Base-by-base conservation (phyloP, 768 basidiomycete species). In the Tubosaeta sp. region DNA sequence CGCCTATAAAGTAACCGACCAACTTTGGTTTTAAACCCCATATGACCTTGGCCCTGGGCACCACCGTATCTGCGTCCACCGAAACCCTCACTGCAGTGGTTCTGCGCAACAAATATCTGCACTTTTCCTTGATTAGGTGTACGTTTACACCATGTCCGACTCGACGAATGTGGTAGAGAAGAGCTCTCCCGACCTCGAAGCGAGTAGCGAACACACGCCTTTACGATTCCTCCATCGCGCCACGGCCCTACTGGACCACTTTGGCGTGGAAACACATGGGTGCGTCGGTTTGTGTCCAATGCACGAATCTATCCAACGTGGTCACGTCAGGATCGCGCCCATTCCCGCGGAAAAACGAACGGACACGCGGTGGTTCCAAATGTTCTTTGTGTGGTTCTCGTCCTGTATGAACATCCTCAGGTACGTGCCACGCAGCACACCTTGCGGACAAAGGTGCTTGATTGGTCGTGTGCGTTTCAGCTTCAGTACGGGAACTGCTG, bases 321-420 rank as follows among this genome's bases (percentile, higher is more conserved):
- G 11, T 1, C 19, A 39, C 42, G 22, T 16, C 32, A 75, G 74
- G 5, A 72, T 77, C 25, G 59, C 68, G 9, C 77, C 77, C 1
- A 66, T 76, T 10, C 67, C 68, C 2, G 56, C 50, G 1, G 64
- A 64, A 21, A 62, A 68, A 47, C 65, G 76, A 29, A 64, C 69
- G 19, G 74, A 78, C 24, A 70, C 66, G 6, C 66, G 69, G 21
- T 68, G 75, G 58, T 75, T 70, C 51, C 75, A 78, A 55, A 66
- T 76, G 65, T 78, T 77, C 56, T 77, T 78, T 58, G 70, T 76
- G n/a, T 78, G 76, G 76, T 73, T 78, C 54, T 75, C 76, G 27
- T 65, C 72, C 25, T 75, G 73, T 50, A 65, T 76, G 63, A 76
- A 76, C 51, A 64, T 78, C 29, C 61, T 76, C 39, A 50, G 65